Evolutionary conservation across 2,329 filamentous ascomycete genomes (phyloP), one percentile per base, ranked within the genome.

Genomic region (Pseudocercospora fuligena): DNA sequence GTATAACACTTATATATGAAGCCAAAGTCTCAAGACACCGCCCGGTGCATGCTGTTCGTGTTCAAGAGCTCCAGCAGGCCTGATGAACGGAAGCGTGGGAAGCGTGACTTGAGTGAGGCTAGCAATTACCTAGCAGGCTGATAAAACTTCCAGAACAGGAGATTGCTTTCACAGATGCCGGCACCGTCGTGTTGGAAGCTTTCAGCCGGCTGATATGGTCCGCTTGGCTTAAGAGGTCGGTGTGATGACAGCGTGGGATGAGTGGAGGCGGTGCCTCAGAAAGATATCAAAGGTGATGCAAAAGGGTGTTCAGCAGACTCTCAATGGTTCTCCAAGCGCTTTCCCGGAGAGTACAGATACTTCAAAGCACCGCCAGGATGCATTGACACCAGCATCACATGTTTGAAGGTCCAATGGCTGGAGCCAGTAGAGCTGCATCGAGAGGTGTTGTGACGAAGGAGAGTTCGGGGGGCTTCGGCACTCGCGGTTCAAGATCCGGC

Each of bases 21-120:
- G 51, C 16, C 51, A 56, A 56, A 49, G 25, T 21, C 11, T n/a
- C 36, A 29, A 59, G n/a, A 36, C 57, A 60, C 57, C 57, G 57
- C 19, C 31, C 57, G 57, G 57, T 60, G 57, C 57, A 43, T 25
- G n/a, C 51, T 56, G 51, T 43, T 43, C 40, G 51, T 33, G 51
- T 31, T 56, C 51, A 56, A 27, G 51, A 16, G 25, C 23, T 56
- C 16, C 51, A 27, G 51, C 16, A 56, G 14, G 51, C 51, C 25
- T 56, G 51, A 43, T 43, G 40, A 31, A 31, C 16, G 25, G 27
- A 51, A 12, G 51, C 12, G 25, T 56, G 51, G 23, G 25, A 49
- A 21, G 51, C 4, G 23, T 54, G 51, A 29, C 21, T 2, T 54
- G 51, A 5, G 25, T 54, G 51, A 29, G 25, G 51, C 16, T 54